Conservation (phyloP, 2,329 filamentous ascomycete species). For the Dendryphion nanum region DNA sequence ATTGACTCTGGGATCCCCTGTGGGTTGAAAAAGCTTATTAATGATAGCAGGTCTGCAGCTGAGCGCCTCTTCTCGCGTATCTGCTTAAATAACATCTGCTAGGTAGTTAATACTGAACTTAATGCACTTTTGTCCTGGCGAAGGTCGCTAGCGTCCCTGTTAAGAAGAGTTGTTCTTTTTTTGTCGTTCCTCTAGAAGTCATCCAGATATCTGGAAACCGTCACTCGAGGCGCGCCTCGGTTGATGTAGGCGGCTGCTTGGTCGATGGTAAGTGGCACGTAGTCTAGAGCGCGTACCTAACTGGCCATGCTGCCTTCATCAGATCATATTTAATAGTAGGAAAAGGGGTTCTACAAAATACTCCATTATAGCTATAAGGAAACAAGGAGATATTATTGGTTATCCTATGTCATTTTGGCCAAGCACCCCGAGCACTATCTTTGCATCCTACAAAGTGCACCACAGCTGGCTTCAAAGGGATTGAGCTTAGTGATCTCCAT, state of each 20-base stretch:
- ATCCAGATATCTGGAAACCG: constrained; percentile 33
- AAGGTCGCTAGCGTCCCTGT: background rate
- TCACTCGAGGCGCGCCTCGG: constrained; percentile 3
- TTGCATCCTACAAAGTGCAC: too few relatives aligned
- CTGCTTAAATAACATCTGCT: background rate
- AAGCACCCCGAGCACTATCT: too few relatives aligned
- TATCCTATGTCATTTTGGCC: too few relatives aligned
- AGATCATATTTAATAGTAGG: too few relatives aligned
- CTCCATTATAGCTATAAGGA: too few relatives aligned
- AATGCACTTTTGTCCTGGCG: background rate
- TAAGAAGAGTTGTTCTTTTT: background rate
- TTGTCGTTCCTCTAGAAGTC: constrained; percentile 14
- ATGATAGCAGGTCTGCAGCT: background rate
- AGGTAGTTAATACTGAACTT: background rate
- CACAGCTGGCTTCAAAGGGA: too few relatives aligned
- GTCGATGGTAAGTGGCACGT: constrained; percentile 28
- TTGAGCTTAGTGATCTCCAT: too few relatives aligned
- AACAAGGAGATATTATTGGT: too few relatives aligned
- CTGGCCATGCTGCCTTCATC: background rate
- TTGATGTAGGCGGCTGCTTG: constrained; percentile 31
- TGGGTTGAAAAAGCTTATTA: too few relatives aligned
- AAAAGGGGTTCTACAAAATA: too few relatives aligned
- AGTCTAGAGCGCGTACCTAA: constrained; percentile 19
- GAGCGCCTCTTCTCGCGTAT: background rate
- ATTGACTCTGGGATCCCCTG: constrained; percentile 16